Conservation (phyloP, 169 alveolate genomes). For the Plasmodium yoelii region DNA sequence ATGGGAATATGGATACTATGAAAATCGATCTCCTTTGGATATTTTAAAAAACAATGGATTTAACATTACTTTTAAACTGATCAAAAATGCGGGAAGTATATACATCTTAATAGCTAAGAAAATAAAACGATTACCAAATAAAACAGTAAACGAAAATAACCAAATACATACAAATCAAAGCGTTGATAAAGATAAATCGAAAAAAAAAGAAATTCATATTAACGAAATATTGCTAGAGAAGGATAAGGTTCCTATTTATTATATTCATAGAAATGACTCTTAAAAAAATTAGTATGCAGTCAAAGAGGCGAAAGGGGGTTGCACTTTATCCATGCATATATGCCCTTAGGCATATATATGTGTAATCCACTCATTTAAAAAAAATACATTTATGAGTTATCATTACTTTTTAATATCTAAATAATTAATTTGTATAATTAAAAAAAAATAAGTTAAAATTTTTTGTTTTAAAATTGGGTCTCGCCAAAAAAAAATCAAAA, state of each 20-base stretch:
- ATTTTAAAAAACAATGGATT: slow-evolving; percentile 66
- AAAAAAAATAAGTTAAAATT: too few relatives aligned
- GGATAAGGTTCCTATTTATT: background rate
- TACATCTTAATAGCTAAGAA: slow-evolving; percentile 71
- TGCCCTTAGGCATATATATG: too few relatives aligned
- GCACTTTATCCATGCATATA: too few relatives aligned
- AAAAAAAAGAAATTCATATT: background rate
- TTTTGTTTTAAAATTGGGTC: too few relatives aligned
- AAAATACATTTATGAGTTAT: too few relatives aligned
- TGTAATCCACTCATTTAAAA: too few relatives aligned
- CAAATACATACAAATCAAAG: background rate
- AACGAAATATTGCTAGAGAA: background rate
- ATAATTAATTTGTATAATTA: too few relatives aligned
- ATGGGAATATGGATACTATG: slow-evolving; percentile 87
- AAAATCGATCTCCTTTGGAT: slow-evolving; percentile 82
- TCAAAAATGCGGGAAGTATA: slow-evolving; percentile 74
- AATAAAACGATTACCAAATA: background rate
- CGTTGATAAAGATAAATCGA: background rate
- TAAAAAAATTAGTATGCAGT: background rate
- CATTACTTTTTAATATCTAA: too few relatives aligned
- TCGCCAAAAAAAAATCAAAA: too few relatives aligned
- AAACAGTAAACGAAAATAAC: background rate
- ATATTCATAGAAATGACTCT: background rate
- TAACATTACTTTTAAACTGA: slow-evolving; percentile 39
- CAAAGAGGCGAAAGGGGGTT: too few relatives aligned